Evolutionary conservation across 2,329 filamentous ascomycete species (phyloP).

Genomic region (Trichoderma sp.): DNA sequence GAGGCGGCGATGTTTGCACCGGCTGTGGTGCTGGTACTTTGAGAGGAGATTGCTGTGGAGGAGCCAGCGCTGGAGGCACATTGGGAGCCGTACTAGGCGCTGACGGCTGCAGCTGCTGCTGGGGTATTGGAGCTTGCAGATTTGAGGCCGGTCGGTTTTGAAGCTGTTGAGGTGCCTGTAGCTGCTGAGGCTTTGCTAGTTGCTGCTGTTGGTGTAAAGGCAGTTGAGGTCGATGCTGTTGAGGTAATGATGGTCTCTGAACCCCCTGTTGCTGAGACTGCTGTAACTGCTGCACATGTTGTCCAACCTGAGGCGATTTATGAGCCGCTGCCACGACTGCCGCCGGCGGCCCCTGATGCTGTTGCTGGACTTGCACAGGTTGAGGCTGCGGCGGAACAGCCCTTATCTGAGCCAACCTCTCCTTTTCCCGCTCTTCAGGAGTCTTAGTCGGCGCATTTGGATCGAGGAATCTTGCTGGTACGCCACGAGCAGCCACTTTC

Average conservation of each 20-base stretch:
- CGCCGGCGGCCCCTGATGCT: background rate
- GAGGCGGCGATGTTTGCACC: background rate
- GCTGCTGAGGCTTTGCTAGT: background rate
- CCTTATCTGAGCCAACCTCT: background rate
- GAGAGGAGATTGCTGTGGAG: background rate
- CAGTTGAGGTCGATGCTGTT: background rate
- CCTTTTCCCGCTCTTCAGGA: slow-evolving; percentile 25
- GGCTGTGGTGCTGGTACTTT: background rate
- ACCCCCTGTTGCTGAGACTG: background rate
- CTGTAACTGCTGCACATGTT: background rate
- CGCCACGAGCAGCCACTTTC: slow-evolving; percentile 67
- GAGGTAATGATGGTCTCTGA: background rate
- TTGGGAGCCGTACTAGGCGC: background rate
- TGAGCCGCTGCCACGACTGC: slow-evolving; percentile 15
- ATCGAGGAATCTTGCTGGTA: slow-evolving; percentile 72
- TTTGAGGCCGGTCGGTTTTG: background rate
- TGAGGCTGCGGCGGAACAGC: slow-evolving; percentile 2
- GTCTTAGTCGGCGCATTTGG: slow-evolving; percentile 30
- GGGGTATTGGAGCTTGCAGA: background rate
- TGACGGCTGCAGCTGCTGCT: background rate
- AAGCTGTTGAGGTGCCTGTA: background rate
- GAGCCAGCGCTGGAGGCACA: background rate
- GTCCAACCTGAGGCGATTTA: slow-evolving; percentile 1
- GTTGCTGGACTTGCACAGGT: background rate
- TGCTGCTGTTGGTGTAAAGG: background rate